phyloP scores from a whole-genome alignment of 208 protist genomes.

The Wallacemonas sp. region DNA sequence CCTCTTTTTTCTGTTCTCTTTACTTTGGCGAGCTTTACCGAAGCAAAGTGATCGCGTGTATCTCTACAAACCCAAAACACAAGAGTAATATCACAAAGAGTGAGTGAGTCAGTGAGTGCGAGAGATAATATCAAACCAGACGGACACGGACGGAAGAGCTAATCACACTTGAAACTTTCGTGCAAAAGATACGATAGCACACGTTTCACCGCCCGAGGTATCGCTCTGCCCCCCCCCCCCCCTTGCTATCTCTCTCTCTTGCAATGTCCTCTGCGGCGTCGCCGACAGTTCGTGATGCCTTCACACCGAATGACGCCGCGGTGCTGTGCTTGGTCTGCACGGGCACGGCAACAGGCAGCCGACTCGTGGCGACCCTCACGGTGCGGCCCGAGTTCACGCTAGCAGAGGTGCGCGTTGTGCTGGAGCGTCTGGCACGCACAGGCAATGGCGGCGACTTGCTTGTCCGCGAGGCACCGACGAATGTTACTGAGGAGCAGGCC shows the following conservation, averaged over 20 bases:
- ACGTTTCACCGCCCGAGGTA: no score
- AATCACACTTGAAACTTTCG: no score
- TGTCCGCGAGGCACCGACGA: slow-evolving; percentile 40
- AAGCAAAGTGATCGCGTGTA: no score
- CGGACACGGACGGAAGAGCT: no score
- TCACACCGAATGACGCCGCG: slow-evolving; percentile 33
- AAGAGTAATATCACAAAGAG: no score
- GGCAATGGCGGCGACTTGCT: slow-evolving; percentile 33
- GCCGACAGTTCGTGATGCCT: slow-evolving; percentile 8
- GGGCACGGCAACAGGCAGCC: slow-evolving; percentile 45
- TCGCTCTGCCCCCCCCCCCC: neutral
- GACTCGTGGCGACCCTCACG: slow-evolving; percentile 66
- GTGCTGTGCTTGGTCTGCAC: slow-evolving; percentile 79
- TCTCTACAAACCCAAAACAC: no score
- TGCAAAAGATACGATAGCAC: no score
- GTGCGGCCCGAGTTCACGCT: slow-evolving; percentile 48
- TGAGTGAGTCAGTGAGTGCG: no score
- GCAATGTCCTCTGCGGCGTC: slow-evolving; percentile 6
- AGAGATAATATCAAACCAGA: no score
- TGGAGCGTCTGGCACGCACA: slow-evolving; percentile 38
- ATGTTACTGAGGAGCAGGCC: slow-evolving; percentile 39
- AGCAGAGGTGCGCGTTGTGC: slow-evolving; percentile 49
- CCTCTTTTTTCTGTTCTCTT: no score
- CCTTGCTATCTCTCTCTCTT: neutral
- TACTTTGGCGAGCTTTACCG: no score